These are phyloP conservation scores for Dictyophora rubrovolvata DNA, from an alignment of 768 basidiomycete species.

Conservation along the genomic window DNA sequence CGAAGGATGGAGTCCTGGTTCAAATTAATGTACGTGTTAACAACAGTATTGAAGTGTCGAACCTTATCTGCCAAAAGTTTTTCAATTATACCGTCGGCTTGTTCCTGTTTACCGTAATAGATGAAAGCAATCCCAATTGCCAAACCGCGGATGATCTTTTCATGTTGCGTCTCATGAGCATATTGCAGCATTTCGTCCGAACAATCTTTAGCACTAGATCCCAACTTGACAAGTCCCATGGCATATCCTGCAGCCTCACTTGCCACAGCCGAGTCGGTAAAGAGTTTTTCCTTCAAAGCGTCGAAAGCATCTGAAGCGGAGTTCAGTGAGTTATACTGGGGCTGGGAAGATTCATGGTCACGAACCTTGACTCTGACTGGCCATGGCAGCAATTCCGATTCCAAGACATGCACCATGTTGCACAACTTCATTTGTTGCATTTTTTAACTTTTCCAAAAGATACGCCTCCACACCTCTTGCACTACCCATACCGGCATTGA, in stretches of 20 bases:
- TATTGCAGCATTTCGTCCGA: slow-evolving; percentile 95
- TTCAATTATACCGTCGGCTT: slow-evolving; percentile 79
- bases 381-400: slow-evolving; percentile 93
- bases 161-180: slow-evolving; percentile 94
- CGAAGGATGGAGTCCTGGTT: slow-evolving; percentile 87
- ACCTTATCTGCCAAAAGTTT: slow-evolving; percentile 81
- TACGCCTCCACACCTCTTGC: slow-evolving; percentile 59
- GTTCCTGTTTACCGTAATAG: slow-evolving; percentile 86
- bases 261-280: slow-evolving; percentile 89
- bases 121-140: slow-evolving; percentile 89
- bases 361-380: slow-evolving; percentile 62
- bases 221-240: slow-evolving; percentile 97
- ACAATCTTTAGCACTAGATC: slow-evolving; percentile 70
- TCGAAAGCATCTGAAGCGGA: slow-evolving; percentile 66
- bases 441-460: slow-evolving; percentile 69
- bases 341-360: background rate
- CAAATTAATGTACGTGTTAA: slow-evolving; percentile 9
- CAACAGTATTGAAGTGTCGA: slow-evolving; percentile 7
- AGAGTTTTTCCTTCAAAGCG: slow-evolving; percentile 78
- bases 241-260: slow-evolving; percentile 95
- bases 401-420: slow-evolving; percentile 97
- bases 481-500: slow-evolving; percentile 84
- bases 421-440: slow-evolving; percentile 68
- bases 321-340: background rate
- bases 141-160: slow-evolving; percentile 96